Base-by-base conservation (phyloP, 768 basidiomycete genomes). In the Myochromella boudieri region DNA sequence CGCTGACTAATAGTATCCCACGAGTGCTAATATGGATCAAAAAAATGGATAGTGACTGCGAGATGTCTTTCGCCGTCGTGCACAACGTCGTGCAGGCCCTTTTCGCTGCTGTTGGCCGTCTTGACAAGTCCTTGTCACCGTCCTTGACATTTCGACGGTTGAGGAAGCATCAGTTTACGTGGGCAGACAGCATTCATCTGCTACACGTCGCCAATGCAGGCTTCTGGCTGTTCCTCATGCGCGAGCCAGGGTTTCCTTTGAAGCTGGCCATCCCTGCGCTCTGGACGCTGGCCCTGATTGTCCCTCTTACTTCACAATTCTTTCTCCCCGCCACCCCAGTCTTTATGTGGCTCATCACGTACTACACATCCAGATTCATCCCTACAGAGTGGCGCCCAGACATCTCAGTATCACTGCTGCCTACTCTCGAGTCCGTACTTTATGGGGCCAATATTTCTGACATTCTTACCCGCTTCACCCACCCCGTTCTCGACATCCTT, bases 371-470 rank as follows among this genome's bases (percentile, higher is more conserved):
- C 17, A 78, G 86, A 12, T 97, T 89, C 69, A 90, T 97, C 44
- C 91, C 94, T 0, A 71, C 76, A 6, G 53, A 67, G 12, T 82
- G 79, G 66, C 78, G 97, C 2, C 97, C 97, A 0, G 68, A 76
- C 20, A 90, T 97, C 21, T 93, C 89, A 46, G 95, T 99, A 53
- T 85, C 91, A 26, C 76, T 98, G 8, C 84, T 99, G 4, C 95
- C 97, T 0, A 95, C 95, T 0, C 81, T 97, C 43, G 97, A 99
- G 62, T 83, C 88, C 15, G 92, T 97, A 22, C 76, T 98, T 3
- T 98, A 97, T 64, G 97, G 97, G 1, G 95, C 95, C 45, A 98
- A 98, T 68, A 93, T 98, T 47, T 95, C 92, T 27, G 95, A 98
- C 68, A 86, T 97, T 63, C 84, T 98, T 49, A 97, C 95, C 18